phyloP scores from a whole-genome alignment of 371 early-diverging fungal genomes.

The Apophysomyces ossiformis region DNA sequence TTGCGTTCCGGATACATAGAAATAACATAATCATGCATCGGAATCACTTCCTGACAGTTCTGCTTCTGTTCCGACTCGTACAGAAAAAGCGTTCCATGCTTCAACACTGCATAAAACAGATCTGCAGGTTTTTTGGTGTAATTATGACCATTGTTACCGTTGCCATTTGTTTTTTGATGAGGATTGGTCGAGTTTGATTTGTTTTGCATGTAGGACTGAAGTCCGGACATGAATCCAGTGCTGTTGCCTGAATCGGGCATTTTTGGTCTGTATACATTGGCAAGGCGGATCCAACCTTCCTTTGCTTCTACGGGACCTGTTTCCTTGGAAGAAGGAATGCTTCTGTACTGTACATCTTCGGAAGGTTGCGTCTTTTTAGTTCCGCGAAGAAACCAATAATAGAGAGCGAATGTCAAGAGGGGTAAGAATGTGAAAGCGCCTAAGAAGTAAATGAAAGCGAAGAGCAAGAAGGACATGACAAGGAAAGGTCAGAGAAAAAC shows the following conservation, averaged over 20 bases:
- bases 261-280: slow-evolving; percentile 35
- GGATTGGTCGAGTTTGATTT: background rate
- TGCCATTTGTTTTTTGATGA: slow-evolving; percentile 15
- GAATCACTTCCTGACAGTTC: slow-evolving; percentile 78
- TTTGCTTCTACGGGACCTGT: slow-evolving; percentile 16
- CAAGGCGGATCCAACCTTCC: slow-evolving; percentile 43
- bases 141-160: background rate
- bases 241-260: slow-evolving; percentile 6
- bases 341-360: too few species aligned
- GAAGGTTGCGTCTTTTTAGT: too few species aligned
- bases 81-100: slow-evolving; percentile 79
- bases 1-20: slow-evolving; percentile 61
- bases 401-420: too few species aligned
- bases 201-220: slow-evolving; percentile 19
- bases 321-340: too few species aligned
- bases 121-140: slow-evolving; percentile 27
- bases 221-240: slow-evolving; percentile 31
- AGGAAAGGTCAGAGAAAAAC: too few species aligned
- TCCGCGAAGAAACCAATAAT: too few species aligned
- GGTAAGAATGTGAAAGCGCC: too few species aligned
- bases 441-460: too few species aligned
- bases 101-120: slow-evolving; percentile 73
- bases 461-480: too few species aligned
- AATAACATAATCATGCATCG: slow-evolving; percentile 70
- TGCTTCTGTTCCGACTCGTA: slow-evolving; percentile 76